phyloP scores from a whole-genome alignment of 2,329 filamentous ascomycete genomes.

The Cytospora leucostoma region DNA sequence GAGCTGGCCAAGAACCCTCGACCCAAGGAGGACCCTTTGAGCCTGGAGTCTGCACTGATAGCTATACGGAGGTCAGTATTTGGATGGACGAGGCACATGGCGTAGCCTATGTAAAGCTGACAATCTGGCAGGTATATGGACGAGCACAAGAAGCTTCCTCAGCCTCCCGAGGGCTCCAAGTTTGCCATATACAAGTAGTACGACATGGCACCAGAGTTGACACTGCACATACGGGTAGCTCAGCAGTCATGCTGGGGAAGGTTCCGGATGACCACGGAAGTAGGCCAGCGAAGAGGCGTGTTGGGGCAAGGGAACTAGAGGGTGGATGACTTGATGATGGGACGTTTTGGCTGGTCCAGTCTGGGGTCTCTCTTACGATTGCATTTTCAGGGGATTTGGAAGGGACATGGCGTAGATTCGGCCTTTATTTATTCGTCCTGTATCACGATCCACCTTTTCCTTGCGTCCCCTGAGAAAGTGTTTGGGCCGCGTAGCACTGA shows the following conservation, averaged over 20 bases:
- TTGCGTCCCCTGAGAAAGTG: background rate
- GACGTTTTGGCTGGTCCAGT: conserved; percentile 9
- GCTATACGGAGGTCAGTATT: conserved; percentile 38
- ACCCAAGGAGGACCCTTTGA: conserved; percentile 38
- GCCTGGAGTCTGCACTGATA: conserved; percentile 40
- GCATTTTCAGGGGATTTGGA: conserved; percentile 24
- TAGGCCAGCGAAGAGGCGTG: background rate
- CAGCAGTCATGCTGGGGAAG: background rate
- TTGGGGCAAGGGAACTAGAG: background rate
- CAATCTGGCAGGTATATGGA: conserved; percentile 79
- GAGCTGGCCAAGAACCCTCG: conserved; percentile 52
- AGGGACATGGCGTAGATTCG: conserved; percentile 24
- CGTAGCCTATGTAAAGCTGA: conserved; percentile 29
- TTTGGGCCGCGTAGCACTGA: background rate
- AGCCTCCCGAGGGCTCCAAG: conserved; percentile 81
- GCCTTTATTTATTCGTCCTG: conserved; percentile 15
- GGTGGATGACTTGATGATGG: conserved; percentile 11
- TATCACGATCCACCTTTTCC: background rate
- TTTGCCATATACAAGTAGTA: conserved; percentile 38
- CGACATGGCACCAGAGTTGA: background rate
- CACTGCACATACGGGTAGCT: background rate
- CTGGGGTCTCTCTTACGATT: conserved; percentile 20
- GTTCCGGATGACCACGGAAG: background rate
- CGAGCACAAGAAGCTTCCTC: conserved; percentile 91
- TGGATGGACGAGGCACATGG: background rate